Evolutionary conservation across 2,329 filamentous ascomycete species (phyloP).

Genomic region (Penicillium expansum): DNA sequence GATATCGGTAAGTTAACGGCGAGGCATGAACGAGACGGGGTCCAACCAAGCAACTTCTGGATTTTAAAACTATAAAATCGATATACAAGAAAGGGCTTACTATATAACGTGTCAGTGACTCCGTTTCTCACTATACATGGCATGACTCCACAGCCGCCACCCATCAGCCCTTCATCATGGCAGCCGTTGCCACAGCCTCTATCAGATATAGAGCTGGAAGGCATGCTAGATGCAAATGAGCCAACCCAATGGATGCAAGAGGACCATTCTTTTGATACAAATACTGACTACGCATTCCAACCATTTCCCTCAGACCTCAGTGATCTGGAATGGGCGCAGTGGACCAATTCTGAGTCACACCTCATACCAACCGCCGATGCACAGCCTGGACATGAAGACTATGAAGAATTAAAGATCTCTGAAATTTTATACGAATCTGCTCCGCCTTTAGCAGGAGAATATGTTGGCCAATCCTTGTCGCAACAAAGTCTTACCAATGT

Average conservation of each 20-base stretch:
- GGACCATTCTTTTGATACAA: neutral
- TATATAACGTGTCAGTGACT: neutral
- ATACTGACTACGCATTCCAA: constrained; percentile 11
- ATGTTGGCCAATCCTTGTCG: neutral
- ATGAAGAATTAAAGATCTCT: neutral
- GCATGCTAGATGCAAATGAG: constrained; percentile 4
- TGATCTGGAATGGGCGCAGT: constrained; percentile 12
- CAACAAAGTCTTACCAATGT: constrained; percentile 24
- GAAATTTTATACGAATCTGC: neutral
- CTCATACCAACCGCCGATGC: neutral
- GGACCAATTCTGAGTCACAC: constrained; percentile 5
- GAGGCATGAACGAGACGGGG: neutral
- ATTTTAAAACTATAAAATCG: no score
- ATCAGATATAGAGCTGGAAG: constrained; percentile 9
- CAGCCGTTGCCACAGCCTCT: constrained; percentile 12
- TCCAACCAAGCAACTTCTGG: neutral
- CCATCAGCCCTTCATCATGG: neutral
- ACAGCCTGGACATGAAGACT: neutral
- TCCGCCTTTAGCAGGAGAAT: neutral
- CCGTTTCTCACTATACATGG: neutral
- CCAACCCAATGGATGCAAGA: constrained; percentile 5
- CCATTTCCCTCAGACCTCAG: constrained; percentile 11
- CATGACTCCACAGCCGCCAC: constrained; percentile 11
- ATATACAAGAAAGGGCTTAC: neutral
- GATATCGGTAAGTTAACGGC: neutral